Evolutionary conservation across 192 early-diverging fungal genomes (phyloP), one percentile per base, ranked within the genome.

Genomic region (Glomus cerebriforme): DNA sequence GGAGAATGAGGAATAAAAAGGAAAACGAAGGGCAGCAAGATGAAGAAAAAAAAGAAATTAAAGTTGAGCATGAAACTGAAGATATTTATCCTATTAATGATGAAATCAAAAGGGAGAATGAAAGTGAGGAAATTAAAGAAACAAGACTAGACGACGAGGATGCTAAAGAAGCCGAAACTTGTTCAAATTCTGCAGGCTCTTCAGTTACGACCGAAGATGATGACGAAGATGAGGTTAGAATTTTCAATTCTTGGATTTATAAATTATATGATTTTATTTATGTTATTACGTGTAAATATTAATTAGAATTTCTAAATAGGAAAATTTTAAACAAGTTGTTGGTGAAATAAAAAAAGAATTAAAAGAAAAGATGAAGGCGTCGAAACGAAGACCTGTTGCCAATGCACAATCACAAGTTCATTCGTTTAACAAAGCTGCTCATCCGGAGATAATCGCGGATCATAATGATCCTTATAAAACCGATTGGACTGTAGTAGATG

Each of bases 391-490:
- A 37, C 86, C 91, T 7, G 90, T 95, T 1, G 83, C 88, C 22
- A 96, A 95, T 78, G 94, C 93, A 5, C 87, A 89, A 69, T 77
- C 87, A 13, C 92, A 94, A 69, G 93, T 95, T 1, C 73, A 86
- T 10, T 88, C 90, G 2, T 96, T 91, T 84, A 97, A 97, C 73
- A 80, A 83, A 15, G 86, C 91, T 47, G 82, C 90, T 17, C 73
- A 66, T 31, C 86, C 90, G 7, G 93, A 95, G 72, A 84, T 76
- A 0, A 95, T 96, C 82, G 84, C 89, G 26, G 95, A 96, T 82
- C 94, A 96, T 79, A 97, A 97, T 80, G 96, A 97, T 77, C 95
- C 95, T 7, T 95, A 93, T 81, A 91, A 92, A 70, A 90, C 96
- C 24, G 96, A 97, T 49, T 97, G 96, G 96, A 91, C 92, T 0